These are phyloP conservation scores for Neurospora africana DNA, from an alignment of 495 filamentous ascomycete species.

Conservation along the genomic window DNA sequence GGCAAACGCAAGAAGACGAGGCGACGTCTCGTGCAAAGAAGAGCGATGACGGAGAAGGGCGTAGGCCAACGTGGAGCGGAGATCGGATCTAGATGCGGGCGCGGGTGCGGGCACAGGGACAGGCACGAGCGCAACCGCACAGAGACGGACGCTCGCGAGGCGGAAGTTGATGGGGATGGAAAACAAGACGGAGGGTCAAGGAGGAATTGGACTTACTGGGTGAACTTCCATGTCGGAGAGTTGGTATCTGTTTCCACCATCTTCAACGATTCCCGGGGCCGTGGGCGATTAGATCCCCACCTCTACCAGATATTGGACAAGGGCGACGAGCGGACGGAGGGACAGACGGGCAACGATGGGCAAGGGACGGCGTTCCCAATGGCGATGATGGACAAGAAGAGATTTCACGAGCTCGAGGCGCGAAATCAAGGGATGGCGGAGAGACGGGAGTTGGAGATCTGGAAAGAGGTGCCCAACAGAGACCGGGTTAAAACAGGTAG, in stretches of 20 bases:
- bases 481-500: neutral
- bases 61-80: neutral
- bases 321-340: conserved; percentile 10
- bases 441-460: neutral
- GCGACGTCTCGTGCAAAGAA: neutral
- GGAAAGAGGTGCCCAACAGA: neutral
- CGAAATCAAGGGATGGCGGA: neutral
- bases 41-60: neutral
- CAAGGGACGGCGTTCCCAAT: neutral
- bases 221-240: conserved; percentile 99
- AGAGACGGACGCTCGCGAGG: neutral
- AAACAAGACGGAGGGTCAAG: neutral
- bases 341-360: conserved; percentile 3
- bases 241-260: conserved; percentile 96
- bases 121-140: neutral
- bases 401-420: conserved; percentile 3
- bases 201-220: conserved; percentile 66
- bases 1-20: neutral
- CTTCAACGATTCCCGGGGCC: conserved; percentile 33
- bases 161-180: neutral
- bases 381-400: conserved; percentile 7
- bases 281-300: conserved; percentile 13
- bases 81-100: neutral
- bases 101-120: neutral
- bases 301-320: conserved; percentile 15